These are phyloP conservation scores for Metschnikowia cubensis DNA, from an alignment of 805 yeast genomes.

Conservation along the genomic window DNA sequence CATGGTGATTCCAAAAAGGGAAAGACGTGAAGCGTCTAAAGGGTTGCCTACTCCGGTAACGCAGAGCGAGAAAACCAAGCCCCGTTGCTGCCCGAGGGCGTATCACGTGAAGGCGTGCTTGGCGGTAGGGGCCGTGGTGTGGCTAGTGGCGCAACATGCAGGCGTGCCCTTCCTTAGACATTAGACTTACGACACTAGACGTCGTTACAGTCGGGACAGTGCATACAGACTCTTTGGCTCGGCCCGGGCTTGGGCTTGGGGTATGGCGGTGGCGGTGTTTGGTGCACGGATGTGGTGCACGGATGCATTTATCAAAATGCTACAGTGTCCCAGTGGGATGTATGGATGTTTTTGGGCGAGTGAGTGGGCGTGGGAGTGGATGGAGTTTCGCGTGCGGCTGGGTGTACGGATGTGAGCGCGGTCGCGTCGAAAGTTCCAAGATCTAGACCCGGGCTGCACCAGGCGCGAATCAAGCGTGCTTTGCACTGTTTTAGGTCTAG, in stretches of 20 bases:
- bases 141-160: not conserved
- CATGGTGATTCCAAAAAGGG: slow-evolving; percentile 2
- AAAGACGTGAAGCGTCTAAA: not conserved
- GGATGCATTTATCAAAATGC: not conserved
- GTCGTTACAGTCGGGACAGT: too few species aligned
- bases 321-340: not conserved
- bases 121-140: not conserved
- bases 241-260: too few species aligned
- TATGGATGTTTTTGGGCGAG: not conserved
- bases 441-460: too few species aligned
- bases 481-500: too few species aligned
- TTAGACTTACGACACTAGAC: too few species aligned
- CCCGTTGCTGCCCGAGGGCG: not conserved
- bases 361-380: too few species aligned
- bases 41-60: slow-evolving; percentile 8
- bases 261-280: not conserved
- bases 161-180: not conserved
- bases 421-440: too few species aligned
- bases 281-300: not conserved
- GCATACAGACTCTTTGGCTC: too few species aligned
- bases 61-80: not conserved
- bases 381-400: too few species aligned
- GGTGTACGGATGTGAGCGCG: too few species aligned
- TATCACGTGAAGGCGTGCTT: not conserved
- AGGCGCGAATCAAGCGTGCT: too few species aligned